Evolutionary conservation across 805 yeast genomes (phyloP), one percentile per base, ranked within the genome.

Genomic region (Groenewaldozyma salmanticensis): DNA sequence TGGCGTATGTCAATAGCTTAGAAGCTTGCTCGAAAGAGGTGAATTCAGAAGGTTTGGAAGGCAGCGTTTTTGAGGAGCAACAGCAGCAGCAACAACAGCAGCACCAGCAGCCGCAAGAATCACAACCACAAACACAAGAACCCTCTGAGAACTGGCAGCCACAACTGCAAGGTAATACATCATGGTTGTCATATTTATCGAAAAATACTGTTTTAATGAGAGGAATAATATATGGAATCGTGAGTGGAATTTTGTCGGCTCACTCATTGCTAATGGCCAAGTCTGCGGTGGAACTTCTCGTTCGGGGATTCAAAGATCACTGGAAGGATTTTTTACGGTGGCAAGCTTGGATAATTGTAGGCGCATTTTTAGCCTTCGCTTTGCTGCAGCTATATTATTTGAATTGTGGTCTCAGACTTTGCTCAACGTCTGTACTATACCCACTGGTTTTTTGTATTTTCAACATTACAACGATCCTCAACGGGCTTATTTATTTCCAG

Each of bases 201-300:
- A 33, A 19, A 33, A 11, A 17, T 5, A 33, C n/a, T 5, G 9
- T 13, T 9, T 7, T 38, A n/a, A 44, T 65, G 7, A 72, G 71
- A 48, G 95, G 95, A 1, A 55, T 75, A 4, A 56, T 73, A 9
- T 81, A 68, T 57, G 95, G 95, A 1, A 53, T 75, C 16, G 64
- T 77, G 3, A 75, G 86, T 36, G 95, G 95, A 2, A 74, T 79
- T 0, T 64, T 86, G 36, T 81, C 94, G 0, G 95, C 95, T 0
- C 94, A 84, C 55, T 82, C 95, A 2, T 69, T 87, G 38, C 67
- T 87, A 43, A 70, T 85, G 60, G 95, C 95, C n/a, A 86, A 86
- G 59, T 75, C 87, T 0, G 72, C 83, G 0, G 81, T 86, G 17
- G 94, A 83, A 52, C 73, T 83, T 9, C 52, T 81, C 2, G 58